A percentile compares a stretch with the other conserved stretches of the same genome.
Conservation (phyloP, 2,329 filamentous ascomycete species). For the Penicillium palitans region DNA sequence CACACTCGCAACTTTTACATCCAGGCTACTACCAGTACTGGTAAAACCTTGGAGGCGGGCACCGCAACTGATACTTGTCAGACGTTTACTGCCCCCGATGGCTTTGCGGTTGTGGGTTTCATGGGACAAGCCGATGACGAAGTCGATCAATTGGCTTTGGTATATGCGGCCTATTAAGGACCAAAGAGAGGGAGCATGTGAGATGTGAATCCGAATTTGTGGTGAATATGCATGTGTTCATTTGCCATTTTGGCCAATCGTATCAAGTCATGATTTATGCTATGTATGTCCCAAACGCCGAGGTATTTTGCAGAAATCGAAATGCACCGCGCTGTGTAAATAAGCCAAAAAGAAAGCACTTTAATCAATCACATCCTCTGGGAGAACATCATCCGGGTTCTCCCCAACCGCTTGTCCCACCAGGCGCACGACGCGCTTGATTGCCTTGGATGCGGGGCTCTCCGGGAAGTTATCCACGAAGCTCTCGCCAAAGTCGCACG, state of each 20-base stretch:
- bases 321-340: slow-evolving; percentile 27
- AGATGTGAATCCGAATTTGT: background rate
- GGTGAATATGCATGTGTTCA: slow-evolving; percentile 2
- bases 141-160: slow-evolving; percentile 54
- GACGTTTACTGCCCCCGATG: slow-evolving; percentile 49
- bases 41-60: slow-evolving; percentile 50
- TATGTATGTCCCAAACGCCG: slow-evolving; percentile 23
- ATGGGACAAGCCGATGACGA: slow-evolving; percentile 56
- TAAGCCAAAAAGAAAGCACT: slow-evolving; percentile 11
- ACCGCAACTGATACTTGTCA: slow-evolving; percentile 51
- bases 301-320: slow-evolving; percentile 5
- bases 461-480: slow-evolving; percentile 94
- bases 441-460: slow-evolving; percentile 81
- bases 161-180: slow-evolving; percentile 24
- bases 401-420: slow-evolving; percentile 67
- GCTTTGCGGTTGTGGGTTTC: slow-evolving; percentile 57
- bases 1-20: slow-evolving; percentile 59
- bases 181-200: background rate
- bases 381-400: slow-evolving; percentile 53
- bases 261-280: slow-evolving; percentile 22
- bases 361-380: slow-evolving; percentile 34
- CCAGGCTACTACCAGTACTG: slow-evolving; percentile 53
- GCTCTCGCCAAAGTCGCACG: slow-evolving; percentile 95
- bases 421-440: slow-evolving; percentile 75
- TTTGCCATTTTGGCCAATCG: slow-evolving; percentile 11